Conservation (phyloP, 2,329 filamentous ascomycete species). For the Ophiostoma angusticollis region DNA sequence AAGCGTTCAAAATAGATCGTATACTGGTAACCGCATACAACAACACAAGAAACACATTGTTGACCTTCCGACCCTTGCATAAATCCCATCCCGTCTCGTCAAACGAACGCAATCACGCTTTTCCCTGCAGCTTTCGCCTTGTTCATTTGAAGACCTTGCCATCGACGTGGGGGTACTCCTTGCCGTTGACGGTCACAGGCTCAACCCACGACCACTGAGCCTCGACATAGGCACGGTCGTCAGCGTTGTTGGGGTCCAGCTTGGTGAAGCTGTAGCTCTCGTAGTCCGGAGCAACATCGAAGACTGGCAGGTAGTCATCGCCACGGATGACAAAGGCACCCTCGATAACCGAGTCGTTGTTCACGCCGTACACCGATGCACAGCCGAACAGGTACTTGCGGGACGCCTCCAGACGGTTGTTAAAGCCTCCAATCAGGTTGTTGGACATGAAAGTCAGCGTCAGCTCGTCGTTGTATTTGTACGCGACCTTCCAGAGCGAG, state of each 20-base stretch:
- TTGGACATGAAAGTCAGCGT: conserved; percentile 97
- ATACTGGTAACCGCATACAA: conserved; percentile 5
- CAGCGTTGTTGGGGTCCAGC: conserved; percentile 77
- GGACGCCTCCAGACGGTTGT: conserved; percentile 88
- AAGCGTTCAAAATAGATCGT: conserved; percentile 2
- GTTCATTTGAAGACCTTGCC: conserved; percentile 99
- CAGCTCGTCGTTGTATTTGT: conserved; percentile 99
- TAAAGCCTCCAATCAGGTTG: conserved; percentile 98
- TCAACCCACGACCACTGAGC: conserved; percentile 89
- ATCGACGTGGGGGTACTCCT: conserved; percentile 77
- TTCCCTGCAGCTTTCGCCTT: neutral
- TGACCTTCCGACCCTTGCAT: too few relatives aligned
- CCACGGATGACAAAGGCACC: conserved; percentile 94
- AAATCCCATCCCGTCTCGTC: neutral
- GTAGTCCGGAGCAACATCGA: conserved; percentile 93
- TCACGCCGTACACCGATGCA: conserved; percentile 75
- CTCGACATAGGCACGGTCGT: conserved; percentile 77
- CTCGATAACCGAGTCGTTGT: conserved; percentile 81
- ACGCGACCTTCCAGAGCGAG: conserved; percentile 86
- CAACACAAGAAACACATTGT: too few relatives aligned
- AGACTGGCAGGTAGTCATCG: conserved; percentile 71
- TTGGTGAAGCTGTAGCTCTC: conserved; percentile 96
- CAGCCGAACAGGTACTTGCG: conserved; percentile 97
- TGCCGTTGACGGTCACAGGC: conserved; percentile 65
- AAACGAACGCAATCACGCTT: neutral